Evolutionary conservation across 2,329 filamentous ascomycete species (phyloP), one percentile per base, ranked within the genome.

Genomic region (Fusarium paranaense): DNA sequence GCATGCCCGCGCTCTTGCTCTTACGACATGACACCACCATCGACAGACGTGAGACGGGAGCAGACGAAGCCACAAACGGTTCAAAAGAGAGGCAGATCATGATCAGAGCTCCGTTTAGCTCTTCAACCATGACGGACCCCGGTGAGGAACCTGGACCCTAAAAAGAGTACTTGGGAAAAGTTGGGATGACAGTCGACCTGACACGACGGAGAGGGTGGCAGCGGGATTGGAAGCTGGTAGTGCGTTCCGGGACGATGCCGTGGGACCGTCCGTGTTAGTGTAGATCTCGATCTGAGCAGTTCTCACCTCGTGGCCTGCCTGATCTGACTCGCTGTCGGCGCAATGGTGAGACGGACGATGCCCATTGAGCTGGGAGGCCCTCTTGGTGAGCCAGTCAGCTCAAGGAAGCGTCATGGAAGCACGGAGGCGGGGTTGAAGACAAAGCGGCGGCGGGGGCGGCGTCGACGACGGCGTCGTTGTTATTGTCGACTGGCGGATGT

Each of bases 241-340:
- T 67, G 71, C 42, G 57, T 60, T 61, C 63, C 71, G 54, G 66
- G 68, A 71, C 57, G 52, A 67, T 62, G 69, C 71, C 71, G 62
- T 73, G 67, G 69, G 47, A 78, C 65, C 54, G 67, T 66, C 70
- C 60, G 68, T 70, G 70, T 77, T 77, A 78, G 76, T 75, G 76
- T 59, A 79, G 76, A 79, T 79, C 77, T 72, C 74, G 77, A 79
- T 79, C 73, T 69, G 63, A 63, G 60, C 57, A 67, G 70, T 67
- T 71, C 67, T 76, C 69, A 62, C 70, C 67, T 69, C 62, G 57
- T 72, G 76, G 70, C 67, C 66, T 71, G 64, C 66, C 54, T 76
- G 69, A 72, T 78, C 74, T 79, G 77, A 79, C 77, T 79, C 77
- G 77, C 57, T 69, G 58, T 67, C 65, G 66, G 59, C 58, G 50